Conservation (phyloP, 306 rosid genomes). For the Prinsepia uniflora region DNA sequence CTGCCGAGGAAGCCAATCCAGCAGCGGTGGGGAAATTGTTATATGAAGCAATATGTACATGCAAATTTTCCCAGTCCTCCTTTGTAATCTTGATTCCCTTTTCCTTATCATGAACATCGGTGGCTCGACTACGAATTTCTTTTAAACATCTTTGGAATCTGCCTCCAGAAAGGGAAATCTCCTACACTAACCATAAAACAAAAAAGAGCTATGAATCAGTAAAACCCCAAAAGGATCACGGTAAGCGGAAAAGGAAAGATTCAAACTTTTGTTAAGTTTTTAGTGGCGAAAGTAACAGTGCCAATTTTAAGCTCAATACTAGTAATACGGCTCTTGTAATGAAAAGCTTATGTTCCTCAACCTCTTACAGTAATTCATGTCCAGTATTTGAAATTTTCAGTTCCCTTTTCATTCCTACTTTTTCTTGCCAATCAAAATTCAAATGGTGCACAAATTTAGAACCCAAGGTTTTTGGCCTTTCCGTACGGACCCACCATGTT, state of each 20-base stretch:
- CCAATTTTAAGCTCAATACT: neutral
- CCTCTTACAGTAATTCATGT: neutral
- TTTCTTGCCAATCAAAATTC: neutral
- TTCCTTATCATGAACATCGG: constrained; percentile 69
- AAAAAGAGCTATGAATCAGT: constrained; percentile 36
- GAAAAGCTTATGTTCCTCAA: neutral
- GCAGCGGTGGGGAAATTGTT: constrained; percentile 99
- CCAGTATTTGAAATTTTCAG: neutral
- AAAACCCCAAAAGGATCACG: constrained; percentile 10
- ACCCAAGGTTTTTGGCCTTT: neutral
- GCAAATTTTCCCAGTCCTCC: constrained; percentile 79
- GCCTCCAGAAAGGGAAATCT: constrained; percentile 89
- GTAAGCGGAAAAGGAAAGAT: neutral
- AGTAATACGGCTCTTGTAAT: neutral
- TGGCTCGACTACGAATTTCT: constrained; percentile 82
- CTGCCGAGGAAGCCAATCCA: constrained; percentile 97
- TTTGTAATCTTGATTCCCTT: constrained; percentile 70
- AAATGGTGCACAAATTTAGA: neutral
- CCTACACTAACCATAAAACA: constrained; percentile 72
- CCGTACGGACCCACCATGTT: neutral
- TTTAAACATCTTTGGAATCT: constrained; percentile 82
- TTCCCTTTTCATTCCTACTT: neutral
- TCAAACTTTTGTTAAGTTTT: neutral
- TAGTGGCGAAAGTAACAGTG: neutral
- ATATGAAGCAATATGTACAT: constrained; percentile 78